Conservation (phyloP, 306 rosid species). For the Crotalaria pallida region DNA sequence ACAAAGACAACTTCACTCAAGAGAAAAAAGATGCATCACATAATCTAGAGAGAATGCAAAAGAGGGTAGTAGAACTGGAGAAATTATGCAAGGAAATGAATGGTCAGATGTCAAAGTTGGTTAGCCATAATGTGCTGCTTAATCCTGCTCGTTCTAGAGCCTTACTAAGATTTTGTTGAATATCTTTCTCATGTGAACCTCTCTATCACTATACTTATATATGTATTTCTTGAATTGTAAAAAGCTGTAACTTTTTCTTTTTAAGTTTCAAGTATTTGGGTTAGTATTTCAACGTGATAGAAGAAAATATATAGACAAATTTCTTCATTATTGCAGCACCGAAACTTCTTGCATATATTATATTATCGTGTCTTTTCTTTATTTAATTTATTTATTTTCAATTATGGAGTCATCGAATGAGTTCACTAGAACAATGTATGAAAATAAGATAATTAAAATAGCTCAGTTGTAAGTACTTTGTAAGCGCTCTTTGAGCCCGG, state of each 20-base stretch:
- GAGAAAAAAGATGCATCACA: constrained; percentile 32
- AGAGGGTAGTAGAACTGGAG: constrained; percentile 58
- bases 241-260: constrained; percentile 7
- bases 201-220: background rate
- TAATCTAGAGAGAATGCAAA: constrained; percentile 53
- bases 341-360: background rate
- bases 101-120: constrained; percentile 46
- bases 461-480: too few species aligned
- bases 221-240: constrained; percentile 18
- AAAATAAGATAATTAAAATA: too few species aligned
- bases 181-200: background rate
- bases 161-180: constrained; percentile 61
- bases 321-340: constrained; percentile 6
- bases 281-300: constrained; percentile 7
- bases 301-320: constrained; percentile 9
- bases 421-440: background rate
- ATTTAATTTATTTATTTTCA: too few species aligned
- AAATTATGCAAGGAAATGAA: constrained; percentile 49
- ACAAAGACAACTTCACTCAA: constrained; percentile 16
- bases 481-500: too few species aligned
- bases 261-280: background rate
- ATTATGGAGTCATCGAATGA: background rate
- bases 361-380: too few species aligned
- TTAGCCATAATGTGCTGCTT: constrained; percentile 32
- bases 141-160: constrained; percentile 36